These are phyloP conservation scores for Linderniella brevidens DNA, from an alignment of 257 asterid genomes.

Conservation along the genomic window DNA sequence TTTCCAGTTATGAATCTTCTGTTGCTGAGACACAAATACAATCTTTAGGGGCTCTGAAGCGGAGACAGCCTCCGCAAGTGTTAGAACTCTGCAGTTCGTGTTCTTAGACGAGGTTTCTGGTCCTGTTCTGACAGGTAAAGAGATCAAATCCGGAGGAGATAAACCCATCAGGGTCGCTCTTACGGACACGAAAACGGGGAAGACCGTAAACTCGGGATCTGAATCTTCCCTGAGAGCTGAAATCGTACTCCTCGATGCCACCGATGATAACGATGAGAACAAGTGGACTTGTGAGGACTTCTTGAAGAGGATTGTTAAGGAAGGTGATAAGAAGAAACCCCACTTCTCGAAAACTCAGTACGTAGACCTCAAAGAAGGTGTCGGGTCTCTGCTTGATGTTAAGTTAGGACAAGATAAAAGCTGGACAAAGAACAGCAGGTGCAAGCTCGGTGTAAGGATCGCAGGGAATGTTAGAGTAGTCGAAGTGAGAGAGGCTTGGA, in stretches of 20 bases:
- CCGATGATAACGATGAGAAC: slow-evolving; percentile 7
- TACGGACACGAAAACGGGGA: slow-evolving; percentile 14
- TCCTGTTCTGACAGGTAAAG: slow-evolving; percentile 22
- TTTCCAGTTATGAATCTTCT: too few relatives aligned
- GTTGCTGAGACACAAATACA: too few relatives aligned
- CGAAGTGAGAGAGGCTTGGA: slow-evolving; percentile 21
- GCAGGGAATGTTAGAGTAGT: slow-evolving; percentile 12
- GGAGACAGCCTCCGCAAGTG: too few relatives aligned
- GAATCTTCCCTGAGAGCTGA: slow-evolving; percentile 28
- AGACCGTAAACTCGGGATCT: slow-evolving; percentile 14
- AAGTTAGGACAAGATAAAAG: slow-evolving; percentile 19
- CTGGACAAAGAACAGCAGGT: slow-evolving; percentile 18
- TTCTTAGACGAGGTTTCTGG: slow-evolving; percentile 21
- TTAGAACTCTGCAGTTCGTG: too few relatives aligned
- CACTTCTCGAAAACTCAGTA: slow-evolving; percentile 19
- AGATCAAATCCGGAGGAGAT: slow-evolving; percentile 19
- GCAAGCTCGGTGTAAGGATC: slow-evolving; percentile 33
- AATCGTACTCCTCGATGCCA: slow-evolving; percentile 20
- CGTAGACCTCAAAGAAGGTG: slow-evolving; percentile 19
- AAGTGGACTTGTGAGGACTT: slow-evolving; percentile 18
- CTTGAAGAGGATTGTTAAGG: slow-evolving; percentile 14
- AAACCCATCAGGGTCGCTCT: slow-evolving; percentile 19
- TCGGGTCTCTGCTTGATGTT: slow-evolving; percentile 12
- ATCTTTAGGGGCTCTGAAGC: too few relatives aligned
- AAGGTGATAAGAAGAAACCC: slow-evolving; percentile 24